Conservation (phyloP, 805 yeast genomes). For the Sungouiozyma intestinalis region DNA sequence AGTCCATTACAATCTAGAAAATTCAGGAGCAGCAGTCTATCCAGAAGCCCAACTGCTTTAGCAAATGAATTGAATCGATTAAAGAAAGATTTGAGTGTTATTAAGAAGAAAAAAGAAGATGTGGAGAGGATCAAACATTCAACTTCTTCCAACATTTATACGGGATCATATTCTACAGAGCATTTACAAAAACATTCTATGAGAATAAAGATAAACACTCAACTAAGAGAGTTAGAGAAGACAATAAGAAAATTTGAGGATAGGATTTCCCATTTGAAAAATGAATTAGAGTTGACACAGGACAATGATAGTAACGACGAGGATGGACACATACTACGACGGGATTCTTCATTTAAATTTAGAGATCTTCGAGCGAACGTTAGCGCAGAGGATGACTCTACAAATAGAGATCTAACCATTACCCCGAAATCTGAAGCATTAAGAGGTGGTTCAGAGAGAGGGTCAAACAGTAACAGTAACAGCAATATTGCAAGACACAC, state of each 20-base stretch:
- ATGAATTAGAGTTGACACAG: constrained; percentile 13
- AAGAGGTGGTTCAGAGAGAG: neutral
- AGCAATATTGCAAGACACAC: neutral
- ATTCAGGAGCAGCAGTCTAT: constrained; percentile 17
- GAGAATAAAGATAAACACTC: constrained; percentile 26
- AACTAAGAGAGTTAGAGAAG: constrained; percentile 24
- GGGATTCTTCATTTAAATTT: neutral
- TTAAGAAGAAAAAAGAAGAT: constrained; percentile 18
- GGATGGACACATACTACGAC: neutral
- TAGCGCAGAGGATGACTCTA: neutral
- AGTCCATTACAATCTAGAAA: constrained; percentile 20
- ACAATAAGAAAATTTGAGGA: constrained; percentile 21
- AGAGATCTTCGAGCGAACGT: neutral
- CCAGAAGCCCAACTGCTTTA: constrained; percentile 13
- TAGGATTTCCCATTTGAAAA: constrained; percentile 16
- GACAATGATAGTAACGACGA: neutral
- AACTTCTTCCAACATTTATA: constrained; percentile 22
- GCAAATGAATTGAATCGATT: constrained; percentile 17
- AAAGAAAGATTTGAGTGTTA: constrained; percentile 14
- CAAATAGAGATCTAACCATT: neutral
- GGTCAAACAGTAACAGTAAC: neutral
- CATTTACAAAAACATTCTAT: constrained; percentile 28
- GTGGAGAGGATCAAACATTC: constrained; percentile 20
- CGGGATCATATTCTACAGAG: constrained; percentile 28
- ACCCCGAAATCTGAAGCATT: neutral